Conservation (phyloP, 768 basidiomycete species). For the Macrolepiota dolichaula region DNA sequence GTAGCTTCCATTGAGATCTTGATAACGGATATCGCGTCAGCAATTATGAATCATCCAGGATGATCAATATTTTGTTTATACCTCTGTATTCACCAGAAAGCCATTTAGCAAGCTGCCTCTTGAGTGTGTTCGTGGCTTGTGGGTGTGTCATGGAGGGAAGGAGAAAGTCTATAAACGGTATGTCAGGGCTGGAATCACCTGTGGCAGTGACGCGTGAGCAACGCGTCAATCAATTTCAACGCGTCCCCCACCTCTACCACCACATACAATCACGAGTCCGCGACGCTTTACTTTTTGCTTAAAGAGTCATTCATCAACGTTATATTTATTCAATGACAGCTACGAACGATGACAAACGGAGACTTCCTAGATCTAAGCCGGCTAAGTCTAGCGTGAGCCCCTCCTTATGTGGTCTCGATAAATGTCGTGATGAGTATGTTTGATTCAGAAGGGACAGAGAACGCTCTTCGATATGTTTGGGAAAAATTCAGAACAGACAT, state of each 20-base stretch:
- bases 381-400: slow-evolving; percentile 6
- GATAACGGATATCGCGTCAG: background rate
- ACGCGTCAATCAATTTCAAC: slow-evolving; percentile 5
- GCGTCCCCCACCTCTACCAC: slow-evolving; percentile 4
- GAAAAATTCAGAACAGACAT: slow-evolving; percentile 15
- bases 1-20: slow-evolving; percentile 59
- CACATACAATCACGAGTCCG: background rate
- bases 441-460: slow-evolving; percentile 28
- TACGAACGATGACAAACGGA: background rate
- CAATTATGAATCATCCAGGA: background rate
- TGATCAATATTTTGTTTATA: slow-evolving; percentile 20
- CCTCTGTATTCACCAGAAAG: slow-evolving; percentile 43
- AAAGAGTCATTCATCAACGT: background rate
- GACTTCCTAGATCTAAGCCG: slow-evolving; percentile 1
- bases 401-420: background rate
- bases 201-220: slow-evolving; percentile 11
- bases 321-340: background rate
- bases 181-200: slow-evolving; percentile 3
- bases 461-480: slow-evolving; percentile 39
- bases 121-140: background rate
- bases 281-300: background rate
- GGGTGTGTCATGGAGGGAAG: slow-evolving; percentile 8
- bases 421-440: background rate
- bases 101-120: slow-evolving; percentile 16
- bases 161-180: background rate